phyloP scores from a whole-genome alignment of 1,284 basidiomycete genomes.

The Exobasidium rhododendri region DNA sequence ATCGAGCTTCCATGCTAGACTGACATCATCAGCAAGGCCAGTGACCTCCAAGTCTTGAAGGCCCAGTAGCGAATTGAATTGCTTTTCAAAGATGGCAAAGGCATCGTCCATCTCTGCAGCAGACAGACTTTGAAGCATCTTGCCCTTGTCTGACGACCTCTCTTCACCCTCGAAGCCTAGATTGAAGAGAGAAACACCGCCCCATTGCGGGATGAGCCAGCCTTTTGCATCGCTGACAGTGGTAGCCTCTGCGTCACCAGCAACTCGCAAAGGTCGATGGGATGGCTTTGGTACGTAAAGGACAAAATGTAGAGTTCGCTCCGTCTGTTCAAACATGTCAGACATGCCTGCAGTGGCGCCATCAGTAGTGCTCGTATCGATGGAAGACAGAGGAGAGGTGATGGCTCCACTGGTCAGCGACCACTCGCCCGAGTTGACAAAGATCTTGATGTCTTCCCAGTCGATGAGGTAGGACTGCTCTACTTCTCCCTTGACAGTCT shows the following conservation, averaged over 20 bases:
- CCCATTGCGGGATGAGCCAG: constrained; percentile 93
- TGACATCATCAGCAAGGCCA: background rate
- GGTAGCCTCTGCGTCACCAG: constrained; percentile 14
- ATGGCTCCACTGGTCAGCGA: constrained; percentile 59
- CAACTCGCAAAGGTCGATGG: constrained; percentile 70
- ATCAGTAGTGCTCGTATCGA: background rate
- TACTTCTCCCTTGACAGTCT: constrained; percentile 14
- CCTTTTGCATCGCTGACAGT: constrained; percentile 53
- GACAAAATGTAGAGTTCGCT: constrained; percentile 70
- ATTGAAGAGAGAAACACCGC: constrained; percentile 80
- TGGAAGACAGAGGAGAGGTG: background rate
- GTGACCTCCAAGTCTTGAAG: constrained; percentile 53
- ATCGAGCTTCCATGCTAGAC: constrained; percentile 9
- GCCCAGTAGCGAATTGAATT: constrained; percentile 75
- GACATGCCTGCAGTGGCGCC: too few species aligned
- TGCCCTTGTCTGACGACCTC: background rate
- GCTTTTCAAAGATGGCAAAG: constrained; percentile 71
- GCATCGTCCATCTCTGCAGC: constrained; percentile 59
- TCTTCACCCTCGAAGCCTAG: background rate
- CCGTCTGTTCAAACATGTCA: constrained; percentile 17
- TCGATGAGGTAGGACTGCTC: constrained; percentile 29
- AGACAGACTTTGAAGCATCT: constrained; percentile 14
- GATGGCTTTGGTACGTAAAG: constrained; percentile 75
- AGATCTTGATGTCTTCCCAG: constrained; percentile 57
- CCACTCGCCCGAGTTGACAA: constrained; percentile 95